Evolutionary conservation across 345 rosid genomes (phyloP), one percentile per base, ranked within the genome.

Genomic region (Raphanus raphanistrum): DNA sequence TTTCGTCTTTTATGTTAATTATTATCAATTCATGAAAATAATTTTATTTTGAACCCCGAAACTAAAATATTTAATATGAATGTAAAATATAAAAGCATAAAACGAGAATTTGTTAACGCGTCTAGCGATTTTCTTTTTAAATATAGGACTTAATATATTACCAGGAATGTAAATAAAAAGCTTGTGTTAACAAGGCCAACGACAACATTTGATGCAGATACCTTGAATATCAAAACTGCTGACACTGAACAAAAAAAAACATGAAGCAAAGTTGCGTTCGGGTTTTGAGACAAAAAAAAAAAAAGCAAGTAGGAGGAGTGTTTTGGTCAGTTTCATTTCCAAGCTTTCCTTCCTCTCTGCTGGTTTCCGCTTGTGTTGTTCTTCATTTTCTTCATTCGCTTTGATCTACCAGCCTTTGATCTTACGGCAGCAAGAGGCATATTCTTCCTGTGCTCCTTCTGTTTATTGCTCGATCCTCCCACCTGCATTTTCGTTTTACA

Each of bases 361-460:
- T 92, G 96, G 73, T 83, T 91, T 68, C 94, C 97, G 8, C 85
- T 59, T 28, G 76, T 77, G 17, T 12, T 73, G 26, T 52, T 63
- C 79, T 90, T 90, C 80, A 36, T 87, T 70, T 31, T 85, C 84
- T 85, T 92, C 63, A 73, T 72, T 74, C 82, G 84, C 26, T 83
- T 89, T 73, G 89, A 74, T 78, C 80, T 86, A 12, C 81, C 82
- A 2, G 83, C 87, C 81, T 86, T 90, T 31, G 88, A 84, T 78
- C 88, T 88, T 73, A 85, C 84, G 1, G 99, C 98, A 72, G 97
- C 97, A 1, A 80, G 73, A 54, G 97, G 98, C 98, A 95, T 90
- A 35, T 61, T 61, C 88, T 95, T 95, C 76, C 82, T 89, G 83
- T 86, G 99, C 65, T 92, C 93, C 82, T 95, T 95, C 83, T 95